Evolutionary conservation across 129 eudicot species (phyloP).

Genomic region (Silybum marianum): DNA sequence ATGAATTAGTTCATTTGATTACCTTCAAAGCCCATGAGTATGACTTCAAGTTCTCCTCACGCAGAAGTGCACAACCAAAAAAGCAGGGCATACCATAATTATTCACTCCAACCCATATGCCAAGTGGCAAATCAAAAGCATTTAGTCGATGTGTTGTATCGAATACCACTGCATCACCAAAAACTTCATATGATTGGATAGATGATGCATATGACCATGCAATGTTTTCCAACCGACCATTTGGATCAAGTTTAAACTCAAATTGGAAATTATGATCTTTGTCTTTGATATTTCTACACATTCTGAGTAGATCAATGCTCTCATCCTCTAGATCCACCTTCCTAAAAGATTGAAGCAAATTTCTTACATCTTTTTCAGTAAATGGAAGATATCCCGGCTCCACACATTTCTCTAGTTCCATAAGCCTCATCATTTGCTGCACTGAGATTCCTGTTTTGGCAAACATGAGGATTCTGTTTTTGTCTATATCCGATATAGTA

Average conservation of each 20-base stretch:
- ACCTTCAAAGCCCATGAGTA: conserved; percentile 98
- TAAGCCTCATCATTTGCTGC: conserved; percentile 98
- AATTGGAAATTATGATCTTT: conserved; percentile 85
- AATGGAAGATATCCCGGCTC: conserved; percentile 94
- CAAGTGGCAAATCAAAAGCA: conserved; percentile 98
- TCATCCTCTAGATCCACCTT: conserved; percentile 94
- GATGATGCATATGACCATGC: conserved; percentile 99
- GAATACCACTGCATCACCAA: conserved; percentile 93
- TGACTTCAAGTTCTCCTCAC: conserved; percentile 85
- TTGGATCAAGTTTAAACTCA: conserved; percentile 74
- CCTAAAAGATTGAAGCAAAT: conserved; percentile 91
- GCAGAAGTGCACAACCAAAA: conserved; percentile 92
- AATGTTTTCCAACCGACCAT: conserved; percentile 75
- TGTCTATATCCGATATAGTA: conserved; percentile 85
- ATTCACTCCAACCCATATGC: conserved; percentile 97
- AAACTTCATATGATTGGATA: conserved; percentile 77
- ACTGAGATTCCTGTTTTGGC: conserved; percentile 98
- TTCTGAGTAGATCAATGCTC: conserved; percentile 76
- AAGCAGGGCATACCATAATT: conserved; percentile 99
- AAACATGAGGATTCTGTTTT: conserved; percentile 87
- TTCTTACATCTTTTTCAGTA: conserved; percentile 94
- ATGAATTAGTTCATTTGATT: conserved; percentile 20
- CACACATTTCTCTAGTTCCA: conserved; percentile 94
- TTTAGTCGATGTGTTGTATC: conserved; percentile 95
- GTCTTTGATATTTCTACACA: conserved; percentile 95